These are phyloP conservation scores for Trametes hirsuta DNA, from an alignment of 1,284 basidiomycete genomes.

Conservation along the genomic window DNA sequence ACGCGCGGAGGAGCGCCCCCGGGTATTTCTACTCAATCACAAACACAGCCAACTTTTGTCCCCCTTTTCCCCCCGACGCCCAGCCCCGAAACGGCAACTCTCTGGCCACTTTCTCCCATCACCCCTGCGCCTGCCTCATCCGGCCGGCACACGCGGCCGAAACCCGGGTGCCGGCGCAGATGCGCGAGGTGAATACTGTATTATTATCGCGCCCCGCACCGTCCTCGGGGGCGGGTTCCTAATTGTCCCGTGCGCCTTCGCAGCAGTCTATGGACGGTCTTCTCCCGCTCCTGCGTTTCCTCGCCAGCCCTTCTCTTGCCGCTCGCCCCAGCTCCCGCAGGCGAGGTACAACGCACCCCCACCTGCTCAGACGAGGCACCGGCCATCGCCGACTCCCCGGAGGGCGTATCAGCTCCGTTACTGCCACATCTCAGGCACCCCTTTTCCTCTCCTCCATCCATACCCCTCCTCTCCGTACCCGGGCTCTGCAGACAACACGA, in stretches of 20 bases:
- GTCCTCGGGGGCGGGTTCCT: not conserved
- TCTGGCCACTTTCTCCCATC: not conserved
- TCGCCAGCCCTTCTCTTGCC: not conserved
- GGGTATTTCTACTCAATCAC: conserved; percentile 33
- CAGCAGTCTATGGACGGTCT: not conserved
- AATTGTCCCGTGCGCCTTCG: conserved; percentile 1
- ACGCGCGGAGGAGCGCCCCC: conserved; percentile 27
- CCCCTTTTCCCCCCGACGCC: conserved; percentile 20
- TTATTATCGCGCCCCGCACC: no score
- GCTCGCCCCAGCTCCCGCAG: not conserved
- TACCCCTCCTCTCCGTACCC: not conserved
- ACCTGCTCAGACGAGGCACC: conserved; percentile 14
- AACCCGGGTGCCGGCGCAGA: not conserved
- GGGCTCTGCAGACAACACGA: not conserved
- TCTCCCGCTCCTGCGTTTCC: not conserved
- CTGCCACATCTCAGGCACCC: conserved; percentile 25
- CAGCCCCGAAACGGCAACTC: conserved; percentile 1
- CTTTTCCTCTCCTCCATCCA: not conserved
- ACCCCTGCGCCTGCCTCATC: conserved; percentile 4
- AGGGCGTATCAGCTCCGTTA: conserved; percentile 14
- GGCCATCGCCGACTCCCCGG: conserved; percentile 20
- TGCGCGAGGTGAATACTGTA: no score
- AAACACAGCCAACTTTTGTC: conserved; percentile 26
- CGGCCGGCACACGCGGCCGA: conserved; percentile 12
- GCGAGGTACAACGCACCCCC: conserved; percentile 1